Evolutionary conservation across 2,329 filamentous ascomycete species (phyloP), one percentile per base, ranked within the genome.

Genomic region (Tympanopsis confertula): DNA sequence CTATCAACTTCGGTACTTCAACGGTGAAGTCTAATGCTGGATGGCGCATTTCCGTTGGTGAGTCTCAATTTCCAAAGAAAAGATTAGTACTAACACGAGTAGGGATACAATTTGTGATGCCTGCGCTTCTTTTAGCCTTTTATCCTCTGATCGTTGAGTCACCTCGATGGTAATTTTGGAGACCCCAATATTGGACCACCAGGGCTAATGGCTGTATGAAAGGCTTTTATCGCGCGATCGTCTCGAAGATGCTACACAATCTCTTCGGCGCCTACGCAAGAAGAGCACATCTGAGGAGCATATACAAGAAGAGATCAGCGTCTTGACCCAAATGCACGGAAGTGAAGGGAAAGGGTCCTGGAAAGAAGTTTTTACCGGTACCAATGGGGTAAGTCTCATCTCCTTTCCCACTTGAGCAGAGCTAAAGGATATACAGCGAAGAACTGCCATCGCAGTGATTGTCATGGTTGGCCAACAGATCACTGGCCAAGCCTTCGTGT

Each of bases 381-480:
- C 19, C 5, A 35, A 35, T 20, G 13, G 19, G 38, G 40, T 15
- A 54, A n/a, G n/a, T n/a, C n/a, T n/a, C n/a, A n/a, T n/a, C n/a
- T n/a, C n/a, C n/a, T n/a, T n/a, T n/a, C n/a, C n/a, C n/a, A n/a
- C n/a, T n/a, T n/a, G n/a, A n/a, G n/a, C n/a, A n/a, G n/a, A n/a
- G n/a, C n/a, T n/a, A n/a, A n/a, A n/a, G n/a, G n/a, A n/a, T n/a
- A n/a, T n/a, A n/a, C n/a, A n/a, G n/a, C 12, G n/a, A n/a, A 12
- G 24, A n/a, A 28, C 52, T 1, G 36, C 39, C 4, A 46, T 55
- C 13, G 50, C 50, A 2, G 42, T 53, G 1, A 30, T 52, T 5
- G 51, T 46, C 38, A 55, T 54, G 46, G 49, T 56, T 28, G 49
- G 49, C 7, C 52, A 55, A 38, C 53, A 56, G 38, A 52, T 54